Evolutionary conservation across 768 basidiomycete species (phyloP), one percentile per base, ranked within the genome.

Genomic region (Psilocybe cyanescens): DNA sequence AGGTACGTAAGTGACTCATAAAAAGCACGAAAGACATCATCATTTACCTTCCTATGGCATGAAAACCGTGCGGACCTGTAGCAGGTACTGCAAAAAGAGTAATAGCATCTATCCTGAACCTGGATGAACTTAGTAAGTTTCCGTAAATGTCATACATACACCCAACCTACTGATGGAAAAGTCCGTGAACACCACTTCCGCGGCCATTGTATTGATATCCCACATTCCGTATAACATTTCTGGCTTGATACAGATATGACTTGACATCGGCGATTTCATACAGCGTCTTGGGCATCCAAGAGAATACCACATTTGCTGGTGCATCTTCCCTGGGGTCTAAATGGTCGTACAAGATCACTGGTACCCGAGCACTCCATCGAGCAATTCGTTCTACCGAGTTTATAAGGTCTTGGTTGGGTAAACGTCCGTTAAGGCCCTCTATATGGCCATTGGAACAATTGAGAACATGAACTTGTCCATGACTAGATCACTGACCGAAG

Each of bases 351-450:
- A 97, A 74, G 6, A 90, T 75, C 7, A 94, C 85, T 0, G 95
- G 91, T 3, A 95, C 88, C 14, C 88, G 87, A 2, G 85, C 90
- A 2, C 89, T 88, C 65, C 84, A 86, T 31, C 83, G 83, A 7
- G 94, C 83, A 51, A 97, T 90, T 39, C 86, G 71, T 19, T 85
- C 79, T 50, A 94, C 83, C 0, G 94, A 90, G 71, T 97, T 98
- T 59, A 97, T 76, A 2, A 97, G 80, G 74, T 99, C 97, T 75
- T 98, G 95, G 70, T 99, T 99, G 3, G 97, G 95, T 47, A 99
- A 79, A 19, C 95, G 89, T 19, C 95, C 97, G 70, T 99, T 98
- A 3, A 94, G 79, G 11, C 97, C 97, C 82, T 99, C 97, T 99
- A 72, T 59, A 39, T 3, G 17, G 57, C 11, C 29, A 19, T 37